These are phyloP conservation scores for Penicillium vulpinum DNA, from an alignment of 2,329 filamentous ascomycete genomes.

Conservation along the genomic window DNA sequence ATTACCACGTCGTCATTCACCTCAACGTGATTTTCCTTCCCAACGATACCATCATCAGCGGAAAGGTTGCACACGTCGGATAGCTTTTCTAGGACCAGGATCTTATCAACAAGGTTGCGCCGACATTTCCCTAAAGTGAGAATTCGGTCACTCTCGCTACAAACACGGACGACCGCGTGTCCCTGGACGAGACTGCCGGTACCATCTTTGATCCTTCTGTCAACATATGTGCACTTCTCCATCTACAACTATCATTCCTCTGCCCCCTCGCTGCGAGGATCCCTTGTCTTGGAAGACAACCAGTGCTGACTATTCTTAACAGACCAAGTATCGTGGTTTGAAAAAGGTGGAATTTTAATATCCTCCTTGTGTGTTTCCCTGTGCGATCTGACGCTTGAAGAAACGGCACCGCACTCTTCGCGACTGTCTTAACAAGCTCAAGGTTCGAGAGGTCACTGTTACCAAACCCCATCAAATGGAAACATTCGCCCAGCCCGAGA, in stretches of 20 bases:
- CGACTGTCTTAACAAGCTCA: too few species aligned
- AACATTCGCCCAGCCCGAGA: not conserved
- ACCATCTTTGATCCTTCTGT: too few species aligned
- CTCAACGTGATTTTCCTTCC: conserved; percentile 15
- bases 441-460: too few species aligned
- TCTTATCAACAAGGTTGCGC: conserved; percentile 51
- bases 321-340: not conserved
- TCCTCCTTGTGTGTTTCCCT: not conserved
- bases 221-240: not conserved
- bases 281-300: too few species aligned
- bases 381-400: not conserved
- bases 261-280: too few species aligned
- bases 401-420: not conserved
- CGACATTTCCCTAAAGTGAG: conserved; percentile 32
- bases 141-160: conserved; percentile 28
- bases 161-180: too few species aligned
- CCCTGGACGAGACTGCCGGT: too few species aligned
- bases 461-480: not conserved
- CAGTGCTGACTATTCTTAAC: not conserved
- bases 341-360: not conserved
- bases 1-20: not conserved
- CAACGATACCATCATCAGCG: conserved; percentile 37
- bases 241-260: too few species aligned
- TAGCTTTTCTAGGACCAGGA: not conserved
- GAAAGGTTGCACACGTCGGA: conserved; percentile 49